A percentile compares a stretch with the other conserved stretches of the same genome.
Evolutionary conservation across 208 protist genomes (phyloP).

Genomic region (Trypanosoma theileri): DNA sequence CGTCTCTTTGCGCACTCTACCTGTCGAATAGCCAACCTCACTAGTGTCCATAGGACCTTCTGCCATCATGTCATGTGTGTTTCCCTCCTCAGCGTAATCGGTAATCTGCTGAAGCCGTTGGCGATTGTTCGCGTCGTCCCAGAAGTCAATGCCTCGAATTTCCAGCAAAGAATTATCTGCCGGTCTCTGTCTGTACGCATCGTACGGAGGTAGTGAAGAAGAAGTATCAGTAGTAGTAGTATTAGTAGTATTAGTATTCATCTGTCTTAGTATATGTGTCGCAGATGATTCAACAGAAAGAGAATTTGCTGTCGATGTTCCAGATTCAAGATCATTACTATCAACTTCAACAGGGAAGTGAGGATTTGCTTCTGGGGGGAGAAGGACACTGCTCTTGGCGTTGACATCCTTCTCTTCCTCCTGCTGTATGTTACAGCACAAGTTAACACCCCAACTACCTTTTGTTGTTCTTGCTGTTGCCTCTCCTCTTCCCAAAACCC

Average conservation of each 20-base stretch:
- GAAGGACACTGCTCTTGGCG: conserved; percentile 4
- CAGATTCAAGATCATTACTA: neutral
- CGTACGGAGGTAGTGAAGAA: conserved; percentile 31
- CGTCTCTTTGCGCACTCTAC: conserved; percentile 71
- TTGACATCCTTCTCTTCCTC: neutral
- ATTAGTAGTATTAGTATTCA: neutral
- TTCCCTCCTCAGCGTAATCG: conserved; percentile 35
- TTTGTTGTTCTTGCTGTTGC: neutral
- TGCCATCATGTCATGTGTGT: conserved; percentile 51
- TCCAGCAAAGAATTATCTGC: conserved; percentile 42
- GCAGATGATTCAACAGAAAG: no score
- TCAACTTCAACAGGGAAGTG: conserved; percentile 47
- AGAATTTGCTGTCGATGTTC: no score
- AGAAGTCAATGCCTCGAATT: conserved; percentile 75
- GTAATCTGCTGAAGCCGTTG: conserved; percentile 44
- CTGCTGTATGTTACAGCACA: conserved; percentile 34
- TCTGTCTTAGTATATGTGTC: no score
- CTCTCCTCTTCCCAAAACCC: conserved; percentile 4
- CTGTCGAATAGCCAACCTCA: conserved; percentile 62
- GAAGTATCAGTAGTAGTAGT: conserved; percentile 2
- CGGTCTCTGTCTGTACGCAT: conserved; percentile 72
- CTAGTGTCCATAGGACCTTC: conserved; percentile 80
- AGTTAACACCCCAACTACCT: conserved; percentile 27
- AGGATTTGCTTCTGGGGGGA: conserved; percentile 54
- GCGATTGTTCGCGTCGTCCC: conserved; percentile 49